Evolutionary conservation across 1,139 yeast genomes (phyloP).

Genomic region (Pichia sp.): DNA sequence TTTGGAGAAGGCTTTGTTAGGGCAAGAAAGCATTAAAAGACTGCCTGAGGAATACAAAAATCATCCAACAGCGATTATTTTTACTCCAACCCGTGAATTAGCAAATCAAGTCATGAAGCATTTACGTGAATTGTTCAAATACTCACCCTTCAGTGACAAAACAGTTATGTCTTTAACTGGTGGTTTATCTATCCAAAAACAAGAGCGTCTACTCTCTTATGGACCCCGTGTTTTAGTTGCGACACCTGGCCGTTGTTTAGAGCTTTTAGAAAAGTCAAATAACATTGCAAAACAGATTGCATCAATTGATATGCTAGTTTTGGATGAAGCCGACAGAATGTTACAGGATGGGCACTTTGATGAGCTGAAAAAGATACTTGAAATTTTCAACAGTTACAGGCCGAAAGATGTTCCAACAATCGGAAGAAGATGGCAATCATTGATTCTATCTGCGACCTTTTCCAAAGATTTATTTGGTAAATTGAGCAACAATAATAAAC

Average conservation of each 20-base stretch:
- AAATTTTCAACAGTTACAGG: slow-evolving; percentile 40
- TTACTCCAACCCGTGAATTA: slow-evolving; percentile 94
- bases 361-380: slow-evolving; percentile 79
- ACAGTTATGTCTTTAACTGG: slow-evolving; percentile 85
- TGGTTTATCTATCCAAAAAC: slow-evolving; percentile 90
- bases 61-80: slow-evolving; percentile 73
- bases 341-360: slow-evolving; percentile 96
- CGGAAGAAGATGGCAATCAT: slow-evolving; percentile 67
- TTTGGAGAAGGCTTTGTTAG: slow-evolving; percentile 54
- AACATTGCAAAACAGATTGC: slow-evolving; percentile 53
- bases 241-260: slow-evolving; percentile 93
- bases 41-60: slow-evolving; percentile 27
- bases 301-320: slow-evolving; percentile 63
- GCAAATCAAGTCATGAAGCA: slow-evolving; percentile 92
- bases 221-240: slow-evolving; percentile 87
- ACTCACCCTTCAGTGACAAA: slow-evolving; percentile 50
- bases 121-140: slow-evolving; percentile 56
- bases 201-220: slow-evolving; percentile 67
- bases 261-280: slow-evolving; percentile 62
- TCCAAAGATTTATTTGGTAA: slow-evolving; percentile 80
- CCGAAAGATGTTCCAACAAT: slow-evolving; percentile 35
- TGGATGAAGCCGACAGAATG: slow-evolving; percentile 95
- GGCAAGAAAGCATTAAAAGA: slow-evolving; percentile 24
- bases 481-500: slow-evolving; percentile 42
- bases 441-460: slow-evolving; percentile 93